Evolutionary conservation across 192 early-diverging fungal genomes (phyloP).

Genomic region (Radiomyces spectabilis): DNA sequence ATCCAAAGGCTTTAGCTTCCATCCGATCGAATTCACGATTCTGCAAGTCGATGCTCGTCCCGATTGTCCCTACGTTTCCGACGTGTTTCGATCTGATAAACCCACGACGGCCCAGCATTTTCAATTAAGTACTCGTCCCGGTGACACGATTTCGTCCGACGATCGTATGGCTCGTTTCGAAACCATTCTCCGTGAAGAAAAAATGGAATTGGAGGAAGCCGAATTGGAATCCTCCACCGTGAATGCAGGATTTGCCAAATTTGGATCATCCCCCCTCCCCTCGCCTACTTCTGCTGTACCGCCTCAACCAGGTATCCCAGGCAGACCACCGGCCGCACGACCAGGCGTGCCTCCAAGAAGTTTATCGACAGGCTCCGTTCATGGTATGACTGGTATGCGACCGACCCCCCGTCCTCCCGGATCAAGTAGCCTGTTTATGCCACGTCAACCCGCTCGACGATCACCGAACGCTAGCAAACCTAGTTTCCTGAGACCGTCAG

Average conservation of each 20-base stretch:
- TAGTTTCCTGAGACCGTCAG: neutral
- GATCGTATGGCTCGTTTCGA: neutral
- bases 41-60: neutral
- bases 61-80: neutral
- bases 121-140: neutral
- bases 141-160: slow-evolving; percentile 2
- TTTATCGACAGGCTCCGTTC: neutral
- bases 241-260: neutral
- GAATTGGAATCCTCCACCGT: too few relatives aligned
- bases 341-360: neutral
- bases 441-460: neutral
- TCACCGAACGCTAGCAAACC: neutral
- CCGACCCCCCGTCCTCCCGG: neutral
- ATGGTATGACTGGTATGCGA: neutral
- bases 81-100: neutral
- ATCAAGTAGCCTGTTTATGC: neutral
- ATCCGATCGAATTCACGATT: slow-evolving; percentile 11
- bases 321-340: neutral
- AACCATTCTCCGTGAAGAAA: slow-evolving; percentile 6
- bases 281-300: neutral
- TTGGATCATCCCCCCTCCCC: neutral
- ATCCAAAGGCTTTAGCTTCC: slow-evolving; percentile 9
- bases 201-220: neutral
- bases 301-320: neutral
- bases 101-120: slow-evolving; percentile 6